Base-by-base conservation (phyloP, 768 basidiomycete species). In the Chalciporus chontae region DNA sequence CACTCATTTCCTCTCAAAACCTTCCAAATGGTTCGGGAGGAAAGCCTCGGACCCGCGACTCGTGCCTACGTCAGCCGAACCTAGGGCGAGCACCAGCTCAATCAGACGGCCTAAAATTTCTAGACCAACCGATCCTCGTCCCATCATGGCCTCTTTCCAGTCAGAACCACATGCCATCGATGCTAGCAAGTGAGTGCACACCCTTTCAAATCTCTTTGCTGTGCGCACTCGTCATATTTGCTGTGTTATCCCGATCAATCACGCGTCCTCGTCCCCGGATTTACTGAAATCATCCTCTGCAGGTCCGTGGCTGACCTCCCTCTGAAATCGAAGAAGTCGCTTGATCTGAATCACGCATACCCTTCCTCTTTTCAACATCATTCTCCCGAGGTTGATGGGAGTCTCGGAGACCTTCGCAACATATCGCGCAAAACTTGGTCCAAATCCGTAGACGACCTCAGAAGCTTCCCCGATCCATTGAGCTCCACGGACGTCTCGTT, bases 401-500 rank as follows among this genome's bases (percentile, higher is more conserved):
- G 72, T 15, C 71, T 79, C 5, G 87, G 86, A 4, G 88, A 90
- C 67, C 74, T 90, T 43, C 81, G 85, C 39, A 71, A 66, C 43
- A 80, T 88, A 9, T 85, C 87, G 1, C 77, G 81, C 58, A 85
- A 81, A 63, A 77, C 76, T 11, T 91, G 89, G 89, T 89, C 87
- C 21, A 82, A 74, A 62, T 90, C 87, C 6, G 87, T 81, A 18
- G 89, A 91, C 61, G 89, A 92, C 64, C 76, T 91, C 44, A 77
- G 80, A 58, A 81, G 78, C 62, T 68, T 82, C 43, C 73, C 74
- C 13, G 60, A 63, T 34, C 66, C 57, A 11, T 65, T 65, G 23
- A 56, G 51, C 32, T 69, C 70, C n/a, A 59, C 76, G 45, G 76
- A 78, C 40, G 56, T 74, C 6, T 72, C 74, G 17, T 71, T 87